Base-by-base conservation (phyloP, 78 protist genomes). In the Tieghemostelium lacteum region DNA sequence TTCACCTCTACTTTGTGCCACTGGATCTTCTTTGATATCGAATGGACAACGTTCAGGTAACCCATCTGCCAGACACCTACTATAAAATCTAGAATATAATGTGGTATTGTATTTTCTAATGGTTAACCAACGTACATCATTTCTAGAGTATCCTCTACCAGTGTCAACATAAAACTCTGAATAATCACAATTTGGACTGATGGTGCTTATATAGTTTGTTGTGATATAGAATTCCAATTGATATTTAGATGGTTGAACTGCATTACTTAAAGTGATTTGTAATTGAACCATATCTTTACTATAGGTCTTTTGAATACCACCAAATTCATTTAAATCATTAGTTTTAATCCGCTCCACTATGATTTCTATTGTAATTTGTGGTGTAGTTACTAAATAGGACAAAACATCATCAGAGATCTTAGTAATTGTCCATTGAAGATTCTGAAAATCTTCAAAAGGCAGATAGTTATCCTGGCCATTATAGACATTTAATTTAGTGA, bases 61-160 rank as follows among this genome's bases (percentile, higher is more conserved):
- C 20, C 50, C 45, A 71, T 71, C 77, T 17, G 77, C 19, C 29
- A 71, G 29, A 71, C 77, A 71, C 42, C 39, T 45, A 31, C 77
- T 45, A 71, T 71, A 71, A 26, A 71, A 50, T 71, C 77, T 71
- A 24, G 36, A 14, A 34, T 50, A 71, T 1, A 71, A 33, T 31
- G 63, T 22, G 3, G 39, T 29, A 52, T 71, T 52, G 20, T 52
- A 20, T 40, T 36, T n/a, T 17, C 31, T 45, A 22, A 64, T 22
- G 17, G 61, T 29, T 24, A 71, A 28, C 77, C 77, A 71, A 50
- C 77, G 45, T 50, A 71, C 33, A 71, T 71, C 77, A 2, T 71
- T 45, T 50, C 77, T 50, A 22, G 20, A 26, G 4, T 50, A 50
- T 22, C 77, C 77, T 33, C 63, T 45, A 33, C 77, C 77, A 50